Percentiles rank a stretch among this genome's conserved stretches.
Conservation (phyloP, 306 rosid genomes). For the Fagus sylvatica region DNA sequence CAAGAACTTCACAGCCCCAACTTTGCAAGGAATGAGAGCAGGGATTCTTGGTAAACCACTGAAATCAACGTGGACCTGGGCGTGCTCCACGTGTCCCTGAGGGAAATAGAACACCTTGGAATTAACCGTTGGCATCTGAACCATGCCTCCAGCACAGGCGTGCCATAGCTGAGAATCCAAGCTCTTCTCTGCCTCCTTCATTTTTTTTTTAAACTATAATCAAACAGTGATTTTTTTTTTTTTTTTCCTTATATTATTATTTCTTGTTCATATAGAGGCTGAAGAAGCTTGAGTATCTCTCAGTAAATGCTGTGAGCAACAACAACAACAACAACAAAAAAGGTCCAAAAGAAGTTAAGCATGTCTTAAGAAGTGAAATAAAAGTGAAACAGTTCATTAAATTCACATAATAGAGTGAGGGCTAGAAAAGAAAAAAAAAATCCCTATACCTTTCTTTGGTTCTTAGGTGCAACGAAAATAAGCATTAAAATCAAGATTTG, state of each 20-base stretch:
- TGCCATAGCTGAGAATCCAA: constrained; percentile 98
- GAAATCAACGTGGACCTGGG: constrained; percentile 67
- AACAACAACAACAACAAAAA: constrained; percentile 6
- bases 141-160: constrained; percentile 98
- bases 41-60: constrained; percentile 51
- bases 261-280: neutral
- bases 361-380: constrained; percentile 15
- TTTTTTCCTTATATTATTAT: neutral
- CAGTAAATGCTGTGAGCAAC: constrained; percentile 28
- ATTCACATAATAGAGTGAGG: constrained; percentile 15
- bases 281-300: constrained; percentile 9
- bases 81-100: constrained; percentile 96
- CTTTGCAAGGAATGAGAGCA: constrained; percentile 67
- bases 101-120: constrained; percentile 90
- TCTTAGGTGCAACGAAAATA: no score
- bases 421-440: neutral
- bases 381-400: constrained; percentile 15
- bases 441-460: constrained; percentile 27
- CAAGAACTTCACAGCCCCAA: constrained; percentile 61
- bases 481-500: neutral
- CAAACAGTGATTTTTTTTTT: constrained; percentile 24
- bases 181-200: constrained; percentile 63
- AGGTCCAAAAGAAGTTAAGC: constrained; percentile 26
- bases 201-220: constrained; percentile 15
- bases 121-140: constrained; percentile 82